Base-by-base conservation (phyloP, 2,329 filamentous ascomycete genomes). In the Biscogniauxia marginata region DNA sequence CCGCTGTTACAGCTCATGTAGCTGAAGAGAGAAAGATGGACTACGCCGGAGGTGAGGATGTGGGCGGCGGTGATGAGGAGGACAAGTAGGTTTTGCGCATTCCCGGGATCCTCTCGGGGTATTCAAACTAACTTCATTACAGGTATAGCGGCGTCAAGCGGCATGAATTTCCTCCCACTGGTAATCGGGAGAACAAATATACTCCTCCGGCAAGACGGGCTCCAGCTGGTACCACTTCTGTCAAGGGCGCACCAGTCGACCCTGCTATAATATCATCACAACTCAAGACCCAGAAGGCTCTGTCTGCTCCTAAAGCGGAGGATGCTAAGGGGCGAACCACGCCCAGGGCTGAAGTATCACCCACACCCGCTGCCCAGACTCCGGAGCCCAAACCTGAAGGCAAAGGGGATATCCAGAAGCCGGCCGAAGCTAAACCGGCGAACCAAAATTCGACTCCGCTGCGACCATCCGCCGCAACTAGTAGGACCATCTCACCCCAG, bases 101-200 rank as follows among this genome's bases (percentile, higher is more conserved):
- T 1, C 16, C 51, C 7, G n/a, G 21, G 4, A 21, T 34, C 34
- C 34, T 19, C 7, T 18, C 16, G 19, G 23, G 20, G 19, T 46
- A 49, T 30, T 24, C 49, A 52, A 24, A 34, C 59, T 60, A 55
- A 59, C 58, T 50, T 49, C 50, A 30, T 50, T 63, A 61, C 61
- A 91, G 88, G 71, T 98, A 98, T 75, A 97, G 93, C 69, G 93
- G 93, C 70, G 95, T 99, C 54, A 88, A 88, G 60, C 87, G 93
- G 62, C 81, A 84, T 61, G 87, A 90, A 54, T 89, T 89, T 65
- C 84, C 88, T 5, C 82, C 88, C n/a, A 70, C 76, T 52, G 66
- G 65, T 49, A 75, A 73, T 46, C 75, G 78, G 18, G 77, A 80
- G 63, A 84, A 84, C 73, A 93, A 91, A 73, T 99, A 99, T 72